Evolutionary conservation across 768 basidiomycete genomes (phyloP), one percentile per base, ranked within the genome.

Genomic region (Calocera viscosa): DNA sequence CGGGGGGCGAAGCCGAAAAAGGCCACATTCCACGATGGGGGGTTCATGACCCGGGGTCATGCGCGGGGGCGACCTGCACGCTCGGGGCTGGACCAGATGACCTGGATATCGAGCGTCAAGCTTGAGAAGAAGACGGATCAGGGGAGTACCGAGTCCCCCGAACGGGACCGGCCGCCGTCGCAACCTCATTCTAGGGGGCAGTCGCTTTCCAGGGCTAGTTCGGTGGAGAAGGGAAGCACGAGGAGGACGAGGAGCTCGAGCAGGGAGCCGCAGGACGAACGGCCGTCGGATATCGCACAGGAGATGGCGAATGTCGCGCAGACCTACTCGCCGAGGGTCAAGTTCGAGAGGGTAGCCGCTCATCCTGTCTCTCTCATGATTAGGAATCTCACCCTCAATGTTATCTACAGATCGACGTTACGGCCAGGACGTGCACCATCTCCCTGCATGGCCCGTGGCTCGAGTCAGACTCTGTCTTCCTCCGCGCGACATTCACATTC

Each of bases 381-480:
- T 22, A 2, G 10, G 30, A 7, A 65, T 2, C 64, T 19, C 64
- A 38, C n/a, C n/a, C n/a, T n/a, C 28, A 40, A 60, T 67, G 16
- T 47, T n/a, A 28, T 47, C 40, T 35, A 49, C 66, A 81, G 79
- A 74, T 79, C 65, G 78, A 80, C 67, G 68, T 79, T 34, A 73
- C 73, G 14, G 76, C 77, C 71, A 84, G 91, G 11, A 88, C 85
- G 16, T 90, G 91, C 71, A 93, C 91, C 1, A 80, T 96, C 60
- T 90, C 91, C 2, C 78, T 97, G 47, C 86, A 91, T 69, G 91
- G 91, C 1, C 93, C 92, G 1, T 94, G 93, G 93, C 91, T 90
- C n/a, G 88, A 88, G 66, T 84, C 82, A 0, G 87, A 86, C 12
- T 88, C 86, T 22, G 88, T 89, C 7, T 94, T 91, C 77, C 86